A percentile compares a stretch with the other conserved stretches of the same genome.
phyloP scores from a whole-genome alignment of 2,329 filamentous ascomycete genomes.

The Aspergillus quadrilineatus region DNA sequence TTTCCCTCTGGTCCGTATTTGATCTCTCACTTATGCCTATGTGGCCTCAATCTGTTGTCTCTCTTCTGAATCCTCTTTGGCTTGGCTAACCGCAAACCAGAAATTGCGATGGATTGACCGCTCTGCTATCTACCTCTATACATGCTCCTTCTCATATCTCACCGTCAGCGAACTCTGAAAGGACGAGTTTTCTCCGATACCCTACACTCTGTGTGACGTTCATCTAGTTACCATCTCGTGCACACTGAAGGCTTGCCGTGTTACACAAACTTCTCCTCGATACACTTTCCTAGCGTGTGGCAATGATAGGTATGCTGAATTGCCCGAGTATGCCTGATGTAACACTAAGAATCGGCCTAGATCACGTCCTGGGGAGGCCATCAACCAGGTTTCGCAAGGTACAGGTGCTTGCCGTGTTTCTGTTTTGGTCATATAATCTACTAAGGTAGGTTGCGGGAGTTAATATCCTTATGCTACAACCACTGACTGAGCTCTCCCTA shows the following conservation, averaged over 20 bases:
- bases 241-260: background rate
- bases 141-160: background rate
- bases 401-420: conserved; percentile 85
- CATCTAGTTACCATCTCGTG: background rate
- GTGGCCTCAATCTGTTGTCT: background rate
- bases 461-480: background rate
- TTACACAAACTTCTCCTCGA: background rate
- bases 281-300: conserved; percentile 10
- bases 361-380: conserved; percentile 88
- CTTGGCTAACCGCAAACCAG: background rate
- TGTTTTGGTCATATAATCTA: conserved; percentile 87
- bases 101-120: background rate
- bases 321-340: background rate
- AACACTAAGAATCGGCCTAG: conserved; percentile 41
- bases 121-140: background rate
- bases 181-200: background rate
- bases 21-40: background rate
- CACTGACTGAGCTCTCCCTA: background rate
- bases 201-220: background rate
- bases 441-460: conserved; percentile 58
- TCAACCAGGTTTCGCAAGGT: conserved; percentile 89
- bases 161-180: background rate
- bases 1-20: background rate
- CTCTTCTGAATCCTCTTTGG: background rate
- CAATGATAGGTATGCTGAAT: conserved; percentile 33